Base-by-base conservation (phyloP, 1,284 basidiomycete genomes). In the Apiotrichum akiyoshidainum region DNA sequence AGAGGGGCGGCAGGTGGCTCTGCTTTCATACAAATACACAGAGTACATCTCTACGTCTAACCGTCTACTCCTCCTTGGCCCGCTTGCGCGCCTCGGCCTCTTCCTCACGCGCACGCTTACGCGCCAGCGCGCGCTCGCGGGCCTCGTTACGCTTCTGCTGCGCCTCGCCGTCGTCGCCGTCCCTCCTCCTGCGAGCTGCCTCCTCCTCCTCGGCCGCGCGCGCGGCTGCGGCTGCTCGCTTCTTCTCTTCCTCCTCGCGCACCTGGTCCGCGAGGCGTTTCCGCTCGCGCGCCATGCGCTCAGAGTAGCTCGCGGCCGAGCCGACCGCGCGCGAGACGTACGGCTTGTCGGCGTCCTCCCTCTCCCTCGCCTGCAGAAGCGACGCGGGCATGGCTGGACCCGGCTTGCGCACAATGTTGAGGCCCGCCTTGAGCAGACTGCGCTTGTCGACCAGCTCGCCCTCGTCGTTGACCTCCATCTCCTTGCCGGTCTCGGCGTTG, bases 391-490 rank as follows among this genome's bases (percentile, higher is more conserved):
- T 44, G 8, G 61, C 58, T 4, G 68, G 53, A 9, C 65, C 64
- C 0, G 75, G 74, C 58, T 79, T 78, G 63, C 77, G 79, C 46
- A 79, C 78, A 47, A 97, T 83, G 73, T 99, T 99, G 59, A 99
- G 81, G 2, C 96, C 96, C 5, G 92, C 92, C 37, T 86, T 85
- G 44, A 99, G 82, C 11, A 99, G 81, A 46, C 95, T 89, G 56
- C 94, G 88, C 72, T 95, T 93, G 81, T 99, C 95, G 52, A 99
- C 89, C 52, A 99, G 91, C 75, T 96, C 89, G 69, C 93, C 93
- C 68, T 98, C 94, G 74, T 99, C 96, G 77, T 99, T 99, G 52
- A 98, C 80, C 76, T 97, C 94, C 44, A 99, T 87, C n/a, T 86
- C 82, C 74, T 90, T 88, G 19, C 93, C 94, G 66, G 87, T 81